Evolutionary conservation across 768 basidiomycete species (phyloP).

Genomic region (Leucogyrophana mollusca): DNA sequence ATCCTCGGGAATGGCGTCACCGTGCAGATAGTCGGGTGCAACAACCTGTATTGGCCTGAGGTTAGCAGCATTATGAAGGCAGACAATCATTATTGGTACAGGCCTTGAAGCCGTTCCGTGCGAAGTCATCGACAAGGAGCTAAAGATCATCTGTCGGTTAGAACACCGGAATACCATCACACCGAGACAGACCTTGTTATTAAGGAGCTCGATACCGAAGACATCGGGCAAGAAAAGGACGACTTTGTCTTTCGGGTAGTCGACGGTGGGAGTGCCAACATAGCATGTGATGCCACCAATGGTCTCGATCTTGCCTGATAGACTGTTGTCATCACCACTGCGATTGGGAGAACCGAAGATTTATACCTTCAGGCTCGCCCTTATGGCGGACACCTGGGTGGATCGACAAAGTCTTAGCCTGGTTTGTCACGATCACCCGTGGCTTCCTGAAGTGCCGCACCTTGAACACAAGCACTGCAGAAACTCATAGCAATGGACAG

Average conservation of each 20-base stretch:
- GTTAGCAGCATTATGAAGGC: not conserved
- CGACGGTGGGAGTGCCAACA: conserved; percentile 35
- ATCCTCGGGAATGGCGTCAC: conserved; percentile 23
- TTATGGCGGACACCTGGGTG: conserved; percentile 18
- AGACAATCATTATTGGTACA: not conserved
- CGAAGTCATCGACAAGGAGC: conserved; percentile 45
- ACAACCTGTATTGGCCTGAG: conserved; percentile 10
- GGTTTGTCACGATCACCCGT: no score
- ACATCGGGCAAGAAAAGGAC: conserved; percentile 40
- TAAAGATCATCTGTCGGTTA: conserved; percentile 9
- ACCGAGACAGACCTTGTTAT: conserved; percentile 36
- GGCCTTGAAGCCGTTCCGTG: conserved; percentile 38
- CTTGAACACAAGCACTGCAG: not conserved
- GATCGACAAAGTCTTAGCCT: not conserved
- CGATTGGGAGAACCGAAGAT: not conserved
- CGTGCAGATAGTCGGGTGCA: conserved; percentile 25
- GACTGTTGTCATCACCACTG: not conserved
- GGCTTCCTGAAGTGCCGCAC: not conserved
- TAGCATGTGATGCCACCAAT: conserved; percentile 41
- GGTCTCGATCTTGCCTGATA: conserved; percentile 32
- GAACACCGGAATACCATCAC: no score
- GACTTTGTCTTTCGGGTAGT: conserved; percentile 34
- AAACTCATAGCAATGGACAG: not conserved
- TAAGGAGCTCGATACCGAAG: conserved; percentile 48
- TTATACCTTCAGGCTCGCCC: conserved; percentile 34